A percentile compares a stretch with the other conserved stretches of the same genome.
Conservation (phyloP, 805 yeast species). For the Candida hungchunana region DNA sequence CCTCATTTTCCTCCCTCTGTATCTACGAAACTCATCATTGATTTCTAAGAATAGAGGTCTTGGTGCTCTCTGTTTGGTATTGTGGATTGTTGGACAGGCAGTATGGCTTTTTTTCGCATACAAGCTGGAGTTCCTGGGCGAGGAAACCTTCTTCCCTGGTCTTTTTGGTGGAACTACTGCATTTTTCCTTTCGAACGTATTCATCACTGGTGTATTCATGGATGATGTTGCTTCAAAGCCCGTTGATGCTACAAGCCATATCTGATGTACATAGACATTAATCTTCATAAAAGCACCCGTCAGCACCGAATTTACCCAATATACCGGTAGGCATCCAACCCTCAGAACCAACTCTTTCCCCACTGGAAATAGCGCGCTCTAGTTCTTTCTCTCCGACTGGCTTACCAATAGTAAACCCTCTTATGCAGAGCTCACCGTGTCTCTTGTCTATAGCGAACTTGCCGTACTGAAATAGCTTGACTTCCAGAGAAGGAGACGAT, state of each 20-base stretch:
- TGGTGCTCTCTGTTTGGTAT: constrained; percentile 38
- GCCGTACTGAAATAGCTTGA: constrained; percentile 41
- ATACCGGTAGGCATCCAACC: constrained; percentile 50
- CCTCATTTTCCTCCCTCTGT: constrained; percentile 76
- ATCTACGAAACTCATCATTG: constrained; percentile 43
- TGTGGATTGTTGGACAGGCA: constrained; percentile 74
- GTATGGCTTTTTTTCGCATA: constrained; percentile 79
- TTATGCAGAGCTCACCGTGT: constrained; percentile 47
- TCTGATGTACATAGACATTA: constrained; percentile 9
- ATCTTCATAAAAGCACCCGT: constrained; percentile 63
- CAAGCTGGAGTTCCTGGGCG: constrained; percentile 74
- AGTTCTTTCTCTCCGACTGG: constrained; percentile 31
- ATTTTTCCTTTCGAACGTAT: constrained; percentile 61
- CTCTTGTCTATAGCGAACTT: constrained; percentile 32
- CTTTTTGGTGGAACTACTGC: constrained; percentile 49
- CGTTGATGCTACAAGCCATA: constrained; percentile 5
- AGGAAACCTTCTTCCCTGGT: constrained; percentile 55
- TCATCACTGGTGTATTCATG: constrained; percentile 55
- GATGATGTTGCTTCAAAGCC: constrained; percentile 19
- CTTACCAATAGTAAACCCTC: constrained; percentile 69
- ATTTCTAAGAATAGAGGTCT: constrained; percentile 25
- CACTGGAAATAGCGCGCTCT: constrained; percentile 27
- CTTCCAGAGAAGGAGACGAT: constrained; percentile 54
- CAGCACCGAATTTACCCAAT: constrained; percentile 59
- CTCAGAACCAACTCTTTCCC: constrained; percentile 39